Evolutionary conservation across 441 rosid species (phyloP), one percentile per base, ranked within the genome.

Genomic region (Theobroma grandiflorum): DNA sequence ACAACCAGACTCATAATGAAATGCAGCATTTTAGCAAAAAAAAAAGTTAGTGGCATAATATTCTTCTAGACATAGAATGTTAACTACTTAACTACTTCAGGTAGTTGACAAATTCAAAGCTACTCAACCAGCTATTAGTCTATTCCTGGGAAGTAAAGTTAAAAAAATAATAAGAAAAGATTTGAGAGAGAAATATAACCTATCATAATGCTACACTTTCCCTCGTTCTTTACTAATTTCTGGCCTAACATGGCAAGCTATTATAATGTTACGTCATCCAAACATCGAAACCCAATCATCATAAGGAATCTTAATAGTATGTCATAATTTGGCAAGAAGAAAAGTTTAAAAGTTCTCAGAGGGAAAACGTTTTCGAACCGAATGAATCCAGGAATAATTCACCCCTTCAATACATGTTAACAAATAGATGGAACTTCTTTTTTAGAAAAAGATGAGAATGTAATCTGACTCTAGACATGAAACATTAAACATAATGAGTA

Each of bases 31-130:
- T 15, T 14, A 11, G n/a, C 38, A 22, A 4, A 70, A 45, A 22
- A 31, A 70, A 38, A 18, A 43, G 12, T 12, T 20, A 67, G 14
- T 26, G 8, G 22, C 20, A 31, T 49, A 31, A 70, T 15, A 16
- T 70, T 31, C 42, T 70, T 47, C 14, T 49, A 70, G 42, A 49
- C 31, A 14, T 70, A 70, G 42, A 70, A 70, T 31, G 57, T 69
- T 69, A 47, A 69, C 6, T 47, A 26, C 20, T 69, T 69, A 22
- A 47, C 20, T 31, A 49, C 26, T 15, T 49, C 42, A 65, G 12
- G 47, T 65, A 38, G 70, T 37, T 38, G 70, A 38, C 31, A 62
- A 62, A 33, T 31, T 33, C n/a, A 10, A 26, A 26, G 37, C 14
- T 31, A 33, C 67, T 14, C 15, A 12, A 62, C 16, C 16, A 10